phyloP scores from a whole-genome alignment of 1,284 basidiomycete genomes.

The Austropuccinia psidii region DNA sequence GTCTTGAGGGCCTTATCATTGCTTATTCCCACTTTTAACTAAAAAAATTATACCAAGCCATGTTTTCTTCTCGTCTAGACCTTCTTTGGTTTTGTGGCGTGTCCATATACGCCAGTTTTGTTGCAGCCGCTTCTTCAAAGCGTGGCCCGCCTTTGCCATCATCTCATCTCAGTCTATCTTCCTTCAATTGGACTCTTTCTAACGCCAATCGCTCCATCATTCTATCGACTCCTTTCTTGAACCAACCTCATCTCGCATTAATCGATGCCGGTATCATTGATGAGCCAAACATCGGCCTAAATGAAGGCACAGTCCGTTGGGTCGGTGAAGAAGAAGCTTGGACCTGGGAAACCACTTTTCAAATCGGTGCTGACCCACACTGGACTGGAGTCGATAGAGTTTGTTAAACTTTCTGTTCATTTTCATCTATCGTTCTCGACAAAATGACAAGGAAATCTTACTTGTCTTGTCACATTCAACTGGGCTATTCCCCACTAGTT shows the following conservation, averaged over 20 bases:
- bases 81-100: too few species aligned
- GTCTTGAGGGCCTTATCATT: too few species aligned
- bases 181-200: constrained; percentile 41
- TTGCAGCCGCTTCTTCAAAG: too few species aligned
- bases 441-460: background rate
- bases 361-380: background rate
- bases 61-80: too few species aligned
- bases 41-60: too few species aligned
- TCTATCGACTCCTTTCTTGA: constrained; percentile 41
- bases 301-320: constrained; percentile 34
- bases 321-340: constrained; percentile 34
- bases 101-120: too few species aligned
- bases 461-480: too few species aligned
- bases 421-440: background rate
- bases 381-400: constrained; percentile 23
- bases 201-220: constrained; percentile 42
- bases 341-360: constrained; percentile 23
- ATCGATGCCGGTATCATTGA: constrained; percentile 41
- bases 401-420: background rate
- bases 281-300: constrained; percentile 39
- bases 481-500: constrained; percentile 5
- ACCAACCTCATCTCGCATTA: constrained; percentile 41
- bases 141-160: constrained; percentile 29
- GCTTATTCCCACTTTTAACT: too few species aligned
- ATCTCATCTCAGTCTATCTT: constrained; percentile 25